Base-by-base conservation (phyloP, 805 yeast species). In the Saturnispora sekii region DNA sequence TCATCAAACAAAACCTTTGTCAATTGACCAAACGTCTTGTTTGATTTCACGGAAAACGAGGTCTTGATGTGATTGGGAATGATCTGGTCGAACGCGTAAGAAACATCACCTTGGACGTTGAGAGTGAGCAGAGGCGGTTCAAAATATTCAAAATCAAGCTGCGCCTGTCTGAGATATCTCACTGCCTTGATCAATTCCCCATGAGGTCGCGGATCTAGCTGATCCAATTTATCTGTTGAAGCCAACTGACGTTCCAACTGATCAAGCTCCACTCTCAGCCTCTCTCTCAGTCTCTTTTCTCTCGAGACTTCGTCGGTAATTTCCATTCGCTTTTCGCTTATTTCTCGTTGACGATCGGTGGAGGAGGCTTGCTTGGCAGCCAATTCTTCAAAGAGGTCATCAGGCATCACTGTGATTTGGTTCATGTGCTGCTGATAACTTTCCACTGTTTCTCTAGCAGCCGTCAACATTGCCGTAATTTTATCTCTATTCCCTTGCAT, bases 121-220 rank as follows among this genome's bases (percentile, higher is more conserved):
- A 90, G 69, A 0, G 83, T 69, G 26, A 87, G 65, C 8, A 81
- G 61, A 0, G 97, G 89, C 1, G 96, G 94, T 55, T 84, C 94
- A 46, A 68, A 76, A 44, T 84, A 75, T n/a, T 41, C 33, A 10
- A 35, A 17, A 55, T 53, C 21, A 61, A 57, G 16, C 65, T 44
- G 12, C 35, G 52, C 11, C 8, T 63, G 51, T 39, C 81, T 66
- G 36, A 82, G 57, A 12, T 64, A 53, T 26, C 57, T 46, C 2
- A 79, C 67, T 8, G 76, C 72, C 14, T 61, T 65, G 36, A 56
- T 51, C 39, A 64, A 15, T 43, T 45, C 34, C 2, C 45, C 43
- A 58, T 63, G 42, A 47, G 58, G 40, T 46, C 51, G 52, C 7
- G 52, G 53, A 38, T 72, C 71, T 18, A 82, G 57, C 3, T 76